These are phyloP conservation scores for Boletus reticuloceps DNA, from an alignment of 768 basidiomycete genomes.

Conservation along the genomic window DNA sequence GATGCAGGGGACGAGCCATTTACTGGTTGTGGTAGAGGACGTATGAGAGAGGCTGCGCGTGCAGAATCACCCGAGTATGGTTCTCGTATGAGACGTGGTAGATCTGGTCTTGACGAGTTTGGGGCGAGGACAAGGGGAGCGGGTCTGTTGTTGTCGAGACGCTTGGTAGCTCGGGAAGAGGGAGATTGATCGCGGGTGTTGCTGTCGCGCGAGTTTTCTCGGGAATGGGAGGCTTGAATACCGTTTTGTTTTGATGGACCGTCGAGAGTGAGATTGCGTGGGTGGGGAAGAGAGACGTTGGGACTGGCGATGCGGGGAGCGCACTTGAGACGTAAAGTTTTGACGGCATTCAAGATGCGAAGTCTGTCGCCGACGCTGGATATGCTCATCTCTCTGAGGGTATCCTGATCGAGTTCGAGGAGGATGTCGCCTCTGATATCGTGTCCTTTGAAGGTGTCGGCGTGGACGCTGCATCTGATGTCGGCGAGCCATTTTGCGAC, in stretches of 20 bases:
- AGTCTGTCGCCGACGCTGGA: conserved; percentile 88
- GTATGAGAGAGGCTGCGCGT: conserved; percentile 26
- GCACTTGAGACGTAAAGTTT: conserved; percentile 65
- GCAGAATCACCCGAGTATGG: conserved; percentile 52
- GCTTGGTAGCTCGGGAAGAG: conserved; percentile 37
- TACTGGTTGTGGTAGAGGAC: conserved; percentile 31
- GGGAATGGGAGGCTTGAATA: conserved; percentile 13
- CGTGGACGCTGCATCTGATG: conserved; percentile 69
- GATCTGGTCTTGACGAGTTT: conserved; percentile 51
- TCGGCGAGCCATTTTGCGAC: conserved; percentile 77
- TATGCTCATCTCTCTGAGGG: conserved; percentile 89
- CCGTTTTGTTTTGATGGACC: conserved; percentile 9
- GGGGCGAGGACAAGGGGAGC: conserved; percentile 76
- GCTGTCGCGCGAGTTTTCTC: conserved; percentile 21
- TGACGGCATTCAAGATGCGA: conserved; percentile 83
- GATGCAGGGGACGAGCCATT: conserved; percentile 10
- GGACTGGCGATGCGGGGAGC: conserved; percentile 17
- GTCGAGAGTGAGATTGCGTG: not conserved
- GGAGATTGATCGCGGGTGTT: conserved; percentile 22
- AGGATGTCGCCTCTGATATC: conserved; percentile 93
- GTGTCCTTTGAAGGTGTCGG: conserved; percentile 70
- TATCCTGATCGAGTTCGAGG: conserved; percentile 84
- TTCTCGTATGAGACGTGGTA: conserved; percentile 73
- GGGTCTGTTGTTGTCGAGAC: conserved; percentile 64
- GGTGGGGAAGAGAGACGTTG: not conserved